Base-by-base conservation (phyloP, 257 asterid species). In the Buddleja alternifolia region DNA sequence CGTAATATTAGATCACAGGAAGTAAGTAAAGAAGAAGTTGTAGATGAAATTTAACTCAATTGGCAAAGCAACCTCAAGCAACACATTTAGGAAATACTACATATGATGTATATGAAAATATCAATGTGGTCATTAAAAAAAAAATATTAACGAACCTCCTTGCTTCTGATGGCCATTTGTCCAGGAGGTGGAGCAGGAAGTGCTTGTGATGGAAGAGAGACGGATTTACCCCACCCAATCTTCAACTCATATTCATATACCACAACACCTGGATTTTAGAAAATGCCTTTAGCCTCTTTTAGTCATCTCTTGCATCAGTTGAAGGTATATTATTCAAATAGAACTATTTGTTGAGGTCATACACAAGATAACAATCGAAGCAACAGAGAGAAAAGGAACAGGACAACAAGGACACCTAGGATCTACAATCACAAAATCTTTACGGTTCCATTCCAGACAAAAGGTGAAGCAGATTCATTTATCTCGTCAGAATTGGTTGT, bases 111-210 rank as follows among this genome's bases (percentile, higher is more conserved):
- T 57, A 32, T n/a, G 24, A 40, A 57, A 39, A 39, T 25, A 44
- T 64, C 50, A 72, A 46, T n/a, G 8, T 17, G 60, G 9, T 25
- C 10, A 32, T 11, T 23, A 8, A 67, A 44, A 56, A n/a, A n/a
- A n/a, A 48, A 12, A 40, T 25, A 19, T n/a, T 48, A 36, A 67
- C 84, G 29, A 39, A 92, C 98, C 95, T 88, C 98, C 83, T 90
- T 92, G 78, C 97, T 90, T 81, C 98, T 83, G 78, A 92, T 92
- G 67, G 98, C 97, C 98, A 92, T 92, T 10, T 92, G 98, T 73
- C 98, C 98, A 9, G 98, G 98, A 62, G 98, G 97, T 10, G 98
- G 97, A 69, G 98, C 98, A 67, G 98, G 98, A 61, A 92, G 95
- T 40, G 98, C 97, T 79, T 92, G 98, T 67, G 97, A 88, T 68